Base-by-base conservation (phyloP, 495 filamentous ascomycete species). In the Penicillium ochrochloron region DNA sequence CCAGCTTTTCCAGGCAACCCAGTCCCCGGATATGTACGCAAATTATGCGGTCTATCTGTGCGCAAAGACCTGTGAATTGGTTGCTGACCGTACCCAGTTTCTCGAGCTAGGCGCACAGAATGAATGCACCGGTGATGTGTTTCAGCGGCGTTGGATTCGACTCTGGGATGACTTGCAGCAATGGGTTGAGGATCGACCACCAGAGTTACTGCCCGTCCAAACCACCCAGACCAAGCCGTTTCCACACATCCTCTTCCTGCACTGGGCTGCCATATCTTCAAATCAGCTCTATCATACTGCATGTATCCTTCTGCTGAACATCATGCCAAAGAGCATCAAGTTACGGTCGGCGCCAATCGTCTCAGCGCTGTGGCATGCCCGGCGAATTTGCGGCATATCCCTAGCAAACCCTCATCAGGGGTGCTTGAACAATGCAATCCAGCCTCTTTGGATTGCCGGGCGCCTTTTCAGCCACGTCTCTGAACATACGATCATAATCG, bases 201-300 rank as follows among this genome's bases (percentile, higher is more conserved):
- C 63, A 14, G 80, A 82, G 44, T 42, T 84, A 29, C 57, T 78
- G 23, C 76, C 80, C 0, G 72, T 77, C 0, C 67, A 77, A 19
- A 76, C 71, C 1, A 71, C 70, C 29, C 50, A 62, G 19, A 71
- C 63, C 9, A 74, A 69, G 44, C 78, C 79, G 12, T 84, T 84
- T 50, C 77, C 80, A 0, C 68, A 76, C 21, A 76, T 83, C 14
- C 68, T 84, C 10, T 84, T 80, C 51, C 59, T 75, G 14, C 76
- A 79, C 48, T 78, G 79, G 74, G 78, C 79, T 8, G 82, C 82
- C 10, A 83, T 84, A 21, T 83, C 80, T 0, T 78, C 76, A 2
- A 83, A 82, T 34, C 82, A 83, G 53, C 70, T 83, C 0, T 82
- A 82, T 27, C 80, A 83, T 57, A 82, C 82, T 0, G 74, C 78